Evolutionary conservation across 2,329 filamentous ascomycete genomes (phyloP), one percentile per base, ranked within the genome.

Genomic region (Aspergillus viridinutans): DNA sequence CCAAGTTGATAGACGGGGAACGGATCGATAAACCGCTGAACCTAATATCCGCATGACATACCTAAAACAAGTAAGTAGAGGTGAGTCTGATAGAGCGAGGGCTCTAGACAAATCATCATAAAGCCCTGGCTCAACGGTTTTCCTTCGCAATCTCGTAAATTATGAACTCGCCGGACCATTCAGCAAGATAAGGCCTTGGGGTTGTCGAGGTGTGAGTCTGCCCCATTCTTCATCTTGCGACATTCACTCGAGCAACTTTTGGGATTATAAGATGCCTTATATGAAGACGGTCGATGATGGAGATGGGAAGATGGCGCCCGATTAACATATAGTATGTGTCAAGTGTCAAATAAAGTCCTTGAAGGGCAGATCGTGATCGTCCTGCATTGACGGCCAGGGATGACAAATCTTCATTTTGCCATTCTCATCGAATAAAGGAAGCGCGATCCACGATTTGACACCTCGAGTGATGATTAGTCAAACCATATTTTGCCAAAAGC

Each of bases 21-120:
- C 68, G 68, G 68, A 67, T 71, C 65, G 64, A 69, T 62, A 61
- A 65, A 70, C 64, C 68, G 68, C 67, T 66, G 64, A 72, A 69
- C 68, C 61, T 71, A 69, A 64, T 45, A 64, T 54, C 60, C 69
- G 61, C 66, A 72, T 70, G 68, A 70, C 65, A 70, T 68, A 56
- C 63, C 58, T 62, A 59, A 23, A 26, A 47, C 21, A 23, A 14
- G 21, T 47, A 21, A 25, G 21, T 25, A 25, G 20, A 45, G 42
- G 42, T 45, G 17, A 45, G n/a, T 45, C 26, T 23, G 23, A 47
- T 26, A 47, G 28, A 25, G 20, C 20, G 28, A 26, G 52, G 43
- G 43, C 45, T 51, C 32, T 54, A 35, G 58, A 49, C 49, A 58
- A 47, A 59, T 56, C 52, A 52, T 50, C 43, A 48, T 49, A 48